These are phyloP conservation scores for Penicillium taxi DNA, from an alignment of 495 filamentous ascomycete genomes.

Conservation along the genomic window DNA sequence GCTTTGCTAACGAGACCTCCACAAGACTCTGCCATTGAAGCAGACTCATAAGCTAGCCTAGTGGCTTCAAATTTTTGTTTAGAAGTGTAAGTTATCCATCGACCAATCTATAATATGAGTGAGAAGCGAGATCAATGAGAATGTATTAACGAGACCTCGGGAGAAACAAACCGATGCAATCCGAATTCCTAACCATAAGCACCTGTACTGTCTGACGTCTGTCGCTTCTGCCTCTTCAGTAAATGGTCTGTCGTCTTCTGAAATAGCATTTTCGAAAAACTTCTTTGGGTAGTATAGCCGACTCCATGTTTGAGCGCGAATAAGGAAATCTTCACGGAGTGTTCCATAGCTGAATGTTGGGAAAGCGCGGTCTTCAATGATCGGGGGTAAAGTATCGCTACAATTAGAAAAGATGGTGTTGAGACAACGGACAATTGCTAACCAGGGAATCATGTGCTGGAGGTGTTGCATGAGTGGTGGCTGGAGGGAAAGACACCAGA, in stretches of 20 bases:
- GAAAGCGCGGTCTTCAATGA: slow-evolving; percentile 46
- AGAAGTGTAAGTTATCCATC: slow-evolving; percentile 34
- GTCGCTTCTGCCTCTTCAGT: slow-evolving; percentile 60
- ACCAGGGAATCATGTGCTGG: slow-evolving; percentile 60
- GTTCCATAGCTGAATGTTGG: slow-evolving; percentile 48
- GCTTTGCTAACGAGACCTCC: slow-evolving; percentile 11
- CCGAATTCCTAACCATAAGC: slow-evolving; percentile 59
- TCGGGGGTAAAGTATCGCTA: slow-evolving; percentile 31
- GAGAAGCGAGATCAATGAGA: background rate
- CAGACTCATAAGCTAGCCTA: slow-evolving; percentile 19
- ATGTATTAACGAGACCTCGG: background rate
- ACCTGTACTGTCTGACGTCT: slow-evolving; percentile 59
- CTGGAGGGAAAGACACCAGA: slow-evolving; percentile 49
- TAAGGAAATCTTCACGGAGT: slow-evolving; percentile 74
- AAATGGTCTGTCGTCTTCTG: slow-evolving; percentile 70
- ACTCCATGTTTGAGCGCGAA: slow-evolving; percentile 69
- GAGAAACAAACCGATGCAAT: slow-evolving; percentile 46
- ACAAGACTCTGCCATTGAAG: slow-evolving; percentile 15
- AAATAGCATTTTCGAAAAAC: slow-evolving; percentile 61
- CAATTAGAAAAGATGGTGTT: slow-evolving; percentile 56
- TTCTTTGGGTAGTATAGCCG: slow-evolving; percentile 56
- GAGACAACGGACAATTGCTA: slow-evolving; percentile 50
- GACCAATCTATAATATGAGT: slow-evolving; percentile 24
- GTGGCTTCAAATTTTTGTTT: slow-evolving; percentile 25
- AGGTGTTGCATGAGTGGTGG: slow-evolving; percentile 45